These are phyloP conservation scores for Apostasia shenzhenica DNA, from an alignment of 106 monocot species.

Conservation along the genomic window DNA sequence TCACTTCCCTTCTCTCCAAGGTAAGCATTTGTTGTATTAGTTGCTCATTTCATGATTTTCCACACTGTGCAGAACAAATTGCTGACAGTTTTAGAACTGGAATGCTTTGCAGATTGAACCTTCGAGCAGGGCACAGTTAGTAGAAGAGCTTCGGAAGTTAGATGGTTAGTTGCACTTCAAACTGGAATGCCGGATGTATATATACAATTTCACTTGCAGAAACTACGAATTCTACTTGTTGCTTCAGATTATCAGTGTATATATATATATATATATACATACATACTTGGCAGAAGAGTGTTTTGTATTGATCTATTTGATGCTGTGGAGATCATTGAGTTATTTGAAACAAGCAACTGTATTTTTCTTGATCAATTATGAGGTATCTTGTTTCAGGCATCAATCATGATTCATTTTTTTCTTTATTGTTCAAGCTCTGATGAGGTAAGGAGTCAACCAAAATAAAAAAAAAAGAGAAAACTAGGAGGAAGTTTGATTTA, in stretches of 20 bases:
- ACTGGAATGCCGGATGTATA: slow-evolving; percentile 1
- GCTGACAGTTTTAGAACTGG: slow-evolving; percentile 8
- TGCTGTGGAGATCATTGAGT: too few relatives aligned
- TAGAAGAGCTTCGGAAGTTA: slow-evolving; percentile 56
- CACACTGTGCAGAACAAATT: background rate
- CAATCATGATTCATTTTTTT: too few relatives aligned
- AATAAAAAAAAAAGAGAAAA: too few relatives aligned
- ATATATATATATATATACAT: background rate
- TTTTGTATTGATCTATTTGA: background rate
- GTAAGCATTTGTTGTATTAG: slow-evolving; percentile 20
- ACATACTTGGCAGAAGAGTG: slow-evolving; percentile 1
- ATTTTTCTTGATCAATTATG: too few relatives aligned
- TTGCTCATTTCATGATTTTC: background rate
- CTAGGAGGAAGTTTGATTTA: too few relatives aligned
- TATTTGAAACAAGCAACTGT: too few relatives aligned
- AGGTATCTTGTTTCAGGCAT: too few relatives aligned
- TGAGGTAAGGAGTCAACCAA: too few relatives aligned
- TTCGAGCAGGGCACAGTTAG: slow-evolving; percentile 36
- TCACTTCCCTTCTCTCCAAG: slow-evolving; percentile 66
- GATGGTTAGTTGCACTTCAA: slow-evolving; percentile 13
- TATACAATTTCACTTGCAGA: background rate
- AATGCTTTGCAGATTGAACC: slow-evolving; percentile 60
- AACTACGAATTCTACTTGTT: too few relatives aligned
- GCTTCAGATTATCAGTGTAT: too few relatives aligned
- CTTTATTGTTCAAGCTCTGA: too few relatives aligned